Evolutionary conservation across 23 red algal species (phyloP).

Genomic region (Gracilaria vermiculophylla): DNA sequence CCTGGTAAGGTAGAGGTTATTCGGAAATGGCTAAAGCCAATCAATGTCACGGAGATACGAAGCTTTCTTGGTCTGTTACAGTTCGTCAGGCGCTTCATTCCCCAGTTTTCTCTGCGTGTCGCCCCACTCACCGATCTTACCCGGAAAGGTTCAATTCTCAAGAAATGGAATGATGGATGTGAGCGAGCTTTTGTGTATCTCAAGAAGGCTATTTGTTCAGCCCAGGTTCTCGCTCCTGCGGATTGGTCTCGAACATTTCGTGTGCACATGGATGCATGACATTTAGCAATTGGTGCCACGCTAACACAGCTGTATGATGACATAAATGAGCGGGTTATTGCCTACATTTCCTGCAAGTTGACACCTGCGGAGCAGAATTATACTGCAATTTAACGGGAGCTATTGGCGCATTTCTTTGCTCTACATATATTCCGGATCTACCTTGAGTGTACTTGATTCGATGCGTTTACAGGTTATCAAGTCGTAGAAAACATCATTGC

Average conservation of each 20-base stretch:
- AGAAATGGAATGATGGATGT: not conserved
- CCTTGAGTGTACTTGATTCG: not conserved
- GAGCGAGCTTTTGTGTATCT: not conserved
- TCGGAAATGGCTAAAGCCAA: not conserved
- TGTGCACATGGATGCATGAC: not conserved
- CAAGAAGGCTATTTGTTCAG: not conserved
- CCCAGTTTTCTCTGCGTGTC: not conserved
- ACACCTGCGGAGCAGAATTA: not conserved
- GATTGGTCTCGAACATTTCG: not conserved
- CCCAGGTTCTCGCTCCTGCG: not conserved
- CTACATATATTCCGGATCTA: not conserved
- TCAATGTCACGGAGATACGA: not conserved
- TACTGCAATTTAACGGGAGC: not conserved
- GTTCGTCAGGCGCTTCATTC: not conserved
- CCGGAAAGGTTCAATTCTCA: not conserved
- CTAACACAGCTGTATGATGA: not conserved
- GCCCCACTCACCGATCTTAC: not conserved
- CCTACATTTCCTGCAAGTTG: conserved; percentile 4
- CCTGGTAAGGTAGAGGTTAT: conserved; percentile 23
- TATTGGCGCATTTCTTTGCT: not conserved
- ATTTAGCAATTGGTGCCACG: not conserved
- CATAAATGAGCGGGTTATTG: not conserved
- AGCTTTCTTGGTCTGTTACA: not conserved
- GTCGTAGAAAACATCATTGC: not conserved
- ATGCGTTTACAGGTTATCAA: conserved; percentile 10